phyloP scores from a whole-genome alignment of 805 yeast genomes.

The Starmerella stellata region DNA sequence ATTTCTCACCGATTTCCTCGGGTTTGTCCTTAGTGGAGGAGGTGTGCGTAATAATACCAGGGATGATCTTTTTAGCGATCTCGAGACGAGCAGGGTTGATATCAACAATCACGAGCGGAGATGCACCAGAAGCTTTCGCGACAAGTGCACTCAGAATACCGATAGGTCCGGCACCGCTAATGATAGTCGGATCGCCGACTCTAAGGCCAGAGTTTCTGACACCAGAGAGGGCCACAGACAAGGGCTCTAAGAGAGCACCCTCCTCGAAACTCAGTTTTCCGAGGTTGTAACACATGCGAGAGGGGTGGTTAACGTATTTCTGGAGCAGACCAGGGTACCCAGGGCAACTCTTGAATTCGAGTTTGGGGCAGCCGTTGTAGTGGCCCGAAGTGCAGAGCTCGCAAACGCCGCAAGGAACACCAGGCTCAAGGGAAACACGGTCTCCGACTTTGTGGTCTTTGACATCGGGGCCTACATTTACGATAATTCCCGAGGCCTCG shows the following conservation, averaged over 20 bases:
- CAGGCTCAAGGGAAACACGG: constrained; percentile 31
- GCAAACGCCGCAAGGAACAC: constrained; percentile 31
- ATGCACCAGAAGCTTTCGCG: constrained; percentile 37
- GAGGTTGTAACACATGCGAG: constrained; percentile 24
- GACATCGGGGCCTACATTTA: constrained; percentile 35
- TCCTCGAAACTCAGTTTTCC: constrained; percentile 30
- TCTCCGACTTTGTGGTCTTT: constrained; percentile 32
- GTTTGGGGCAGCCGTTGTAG: constrained; percentile 25
- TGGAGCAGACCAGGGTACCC: constrained; percentile 24
- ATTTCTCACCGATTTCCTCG: constrained; percentile 18
- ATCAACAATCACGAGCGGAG: constrained; percentile 36
- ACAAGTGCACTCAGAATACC: constrained; percentile 33
- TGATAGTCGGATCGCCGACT: constrained; percentile 32
- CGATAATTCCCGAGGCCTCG: constrained; percentile 35
- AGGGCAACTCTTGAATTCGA: constrained; percentile 25
- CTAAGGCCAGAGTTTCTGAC: constrained; percentile 31
- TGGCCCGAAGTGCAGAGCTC: constrained; percentile 23
- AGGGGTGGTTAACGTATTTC: constrained; percentile 25
- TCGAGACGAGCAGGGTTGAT: constrained; percentile 29
- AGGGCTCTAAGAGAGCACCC: constrained; percentile 41
- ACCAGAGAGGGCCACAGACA: constrained; percentile 37
- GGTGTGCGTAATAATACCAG: constrained; percentile 30
- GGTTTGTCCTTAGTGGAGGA: constrained; percentile 29
- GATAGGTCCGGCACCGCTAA: constrained; percentile 46
- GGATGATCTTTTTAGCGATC: constrained; percentile 32